These are phyloP conservation scores for Kodamaea kakaduensis DNA, from an alignment of 805 yeast genomes.

Conservation along the genomic window DNA sequence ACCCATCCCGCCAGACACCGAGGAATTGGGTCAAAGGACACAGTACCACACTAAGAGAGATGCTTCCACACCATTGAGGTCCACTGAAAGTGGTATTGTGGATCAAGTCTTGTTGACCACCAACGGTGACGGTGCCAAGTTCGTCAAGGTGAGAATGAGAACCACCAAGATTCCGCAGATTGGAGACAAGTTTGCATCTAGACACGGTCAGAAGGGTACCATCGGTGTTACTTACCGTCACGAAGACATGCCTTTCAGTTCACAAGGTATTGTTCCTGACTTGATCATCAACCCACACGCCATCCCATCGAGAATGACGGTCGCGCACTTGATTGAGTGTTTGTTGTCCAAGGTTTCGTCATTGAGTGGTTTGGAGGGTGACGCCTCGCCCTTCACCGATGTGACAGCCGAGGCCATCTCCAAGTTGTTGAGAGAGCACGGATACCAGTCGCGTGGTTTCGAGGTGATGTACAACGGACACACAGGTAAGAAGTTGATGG, in stretches of 20 bases:
- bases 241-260: slow-evolving; percentile 97
- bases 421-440: slow-evolving; percentile 85
- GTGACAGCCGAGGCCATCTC: slow-evolving; percentile 98
- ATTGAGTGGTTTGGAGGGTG: slow-evolving; percentile 95
- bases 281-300: slow-evolving; percentile 98
- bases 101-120: slow-evolving; percentile 97
- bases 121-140: slow-evolving; percentile 96
- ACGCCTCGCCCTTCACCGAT: slow-evolving; percentile 98
- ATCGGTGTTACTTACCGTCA: slow-evolving; percentile 98
- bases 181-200: slow-evolving; percentile 98
- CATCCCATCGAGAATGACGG: slow-evolving; percentile 99
- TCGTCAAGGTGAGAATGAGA: slow-evolving; percentile 97
- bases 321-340: slow-evolving; percentile 98
- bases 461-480: slow-evolving; percentile 99
- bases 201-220: slow-evolving; percentile 99
- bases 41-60: slow-evolving; percentile 98
- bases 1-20: slow-evolving; percentile 98
- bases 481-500: slow-evolving; percentile 96
- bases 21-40: slow-evolving; percentile 97
- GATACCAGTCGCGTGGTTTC: slow-evolving; percentile 96
- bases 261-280: slow-evolving; percentile 96
- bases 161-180: slow-evolving; percentile 98
- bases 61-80: slow-evolving; percentile 95
- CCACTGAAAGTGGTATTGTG: slow-evolving; percentile 96
- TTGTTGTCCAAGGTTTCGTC: slow-evolving; percentile 91